Evolutionary conservation across 1,284 basidiomycete species (phyloP).

Genomic region (Trametes hirsuta): DNA sequence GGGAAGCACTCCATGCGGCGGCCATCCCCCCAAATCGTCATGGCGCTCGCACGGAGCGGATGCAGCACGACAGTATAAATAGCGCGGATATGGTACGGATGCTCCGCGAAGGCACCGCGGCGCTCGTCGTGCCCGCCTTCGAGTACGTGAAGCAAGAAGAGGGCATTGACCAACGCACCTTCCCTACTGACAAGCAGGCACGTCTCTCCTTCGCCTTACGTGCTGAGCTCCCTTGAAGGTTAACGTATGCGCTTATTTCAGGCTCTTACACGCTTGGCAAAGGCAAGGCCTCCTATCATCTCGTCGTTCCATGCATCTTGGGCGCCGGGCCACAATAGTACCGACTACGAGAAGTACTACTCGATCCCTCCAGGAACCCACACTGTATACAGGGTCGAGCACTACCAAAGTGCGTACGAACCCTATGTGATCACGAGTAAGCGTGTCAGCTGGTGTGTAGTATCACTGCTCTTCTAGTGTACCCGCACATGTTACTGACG

Average conservation of each 20-base stretch:
- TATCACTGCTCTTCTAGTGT: neutral
- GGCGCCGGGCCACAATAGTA: constrained; percentile 79
- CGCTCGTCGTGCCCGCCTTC: constrained; percentile 80
- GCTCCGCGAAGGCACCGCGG: constrained; percentile 54
- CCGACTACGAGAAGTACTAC: constrained; percentile 76
- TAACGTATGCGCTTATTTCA: constrained; percentile 30
- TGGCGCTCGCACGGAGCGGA: constrained; percentile 17
- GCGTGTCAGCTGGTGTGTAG: constrained; percentile 67
- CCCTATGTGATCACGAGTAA: constrained; percentile 83
- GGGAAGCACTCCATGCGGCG: constrained; percentile 30
- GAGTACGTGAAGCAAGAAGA: constrained; percentile 69
- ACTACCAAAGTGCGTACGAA: constrained; percentile 82
- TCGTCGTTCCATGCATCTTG: constrained; percentile 79
- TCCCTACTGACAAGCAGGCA: constrained; percentile 71
- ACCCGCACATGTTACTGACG: constrained; percentile 2
- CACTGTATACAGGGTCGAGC: constrained; percentile 71
- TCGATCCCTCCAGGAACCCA: constrained; percentile 52
- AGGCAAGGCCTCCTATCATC: constrained; percentile 47
- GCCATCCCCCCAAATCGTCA: constrained; percentile 21
- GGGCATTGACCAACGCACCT: constrained; percentile 56
- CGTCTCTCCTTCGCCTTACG: constrained; percentile 12
- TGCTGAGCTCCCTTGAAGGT: neutral
- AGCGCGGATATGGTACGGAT: constrained; percentile 41
- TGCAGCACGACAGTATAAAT: constrained; percentile 7
- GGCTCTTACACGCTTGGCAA: constrained; percentile 59